Evolutionary conservation across 192 early-diverging fungal species (phyloP), one percentile per base, ranked within the genome.

Genomic region (Paraglomus brasilianum): DNA sequence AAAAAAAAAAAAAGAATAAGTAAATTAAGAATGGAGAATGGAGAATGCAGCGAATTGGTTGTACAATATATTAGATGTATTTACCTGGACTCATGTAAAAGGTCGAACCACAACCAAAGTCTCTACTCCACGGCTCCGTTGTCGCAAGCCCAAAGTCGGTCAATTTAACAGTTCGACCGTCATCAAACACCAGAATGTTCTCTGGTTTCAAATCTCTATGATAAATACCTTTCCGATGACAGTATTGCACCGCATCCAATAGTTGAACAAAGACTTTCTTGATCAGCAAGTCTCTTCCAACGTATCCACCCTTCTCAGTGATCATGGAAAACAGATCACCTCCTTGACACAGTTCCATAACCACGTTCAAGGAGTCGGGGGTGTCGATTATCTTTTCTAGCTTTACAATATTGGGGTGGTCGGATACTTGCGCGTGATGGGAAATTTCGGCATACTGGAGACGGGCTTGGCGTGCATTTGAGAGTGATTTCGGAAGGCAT

Each of bases 271-370:
- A 85, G 52, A 96, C 89, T 40, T 82, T 79, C 22, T 91, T 89
- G 45, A 93, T 86, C 38, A 92, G 91, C 43, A 75, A 53, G 74
- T 93, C 92, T 42, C 86, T 86, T 72, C 81, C 79, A 24, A 83
- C 57, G 15, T 93, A 88, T 36, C 82, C 86, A 45, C 90, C 90
- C 13, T 88, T 83, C 38, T 85, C 86, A 11, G 95, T 92, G 65
- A 98, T 97, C 41, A 87, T 87, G 44, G 94, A 92, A 76, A 98
- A 98, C 46, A 98, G 78, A 82, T 98, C 96, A 39, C 96, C 95
- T 44, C 92, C 95, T 13, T 82, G 80, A 10, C 91, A 93, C 67
- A 84, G 86, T 80, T 92, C 90, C 61, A 92, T 81, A 42, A 89
- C 79, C 56, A 92, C 77, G 63, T 87, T 83, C 39, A 87, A 72